Evolutionary conservation across 1,284 basidiomycete species (phyloP).

Genomic region (Cyathus olla): DNA sequence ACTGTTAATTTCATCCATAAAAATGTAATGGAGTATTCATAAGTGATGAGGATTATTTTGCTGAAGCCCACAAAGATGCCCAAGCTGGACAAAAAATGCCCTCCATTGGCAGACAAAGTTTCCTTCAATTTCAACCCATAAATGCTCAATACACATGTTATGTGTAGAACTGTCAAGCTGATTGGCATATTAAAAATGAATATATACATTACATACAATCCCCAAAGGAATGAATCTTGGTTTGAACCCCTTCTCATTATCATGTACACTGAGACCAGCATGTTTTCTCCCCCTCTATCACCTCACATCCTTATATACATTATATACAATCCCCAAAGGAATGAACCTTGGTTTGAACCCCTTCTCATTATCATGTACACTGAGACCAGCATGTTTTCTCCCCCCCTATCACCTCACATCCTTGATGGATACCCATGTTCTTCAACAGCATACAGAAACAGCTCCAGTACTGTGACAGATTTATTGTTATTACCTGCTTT

Average conservation of each 20-base stretch:
- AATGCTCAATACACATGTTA: conserved; percentile 53
- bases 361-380: conserved; percentile 35
- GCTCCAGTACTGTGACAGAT: conserved; percentile 47
- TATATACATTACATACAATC: conserved; percentile 17
- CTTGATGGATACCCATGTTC: conserved; percentile 44
- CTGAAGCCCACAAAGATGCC: conserved; percentile 45
- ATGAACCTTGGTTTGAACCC: conserved; percentile 35
- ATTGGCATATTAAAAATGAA: neutral
- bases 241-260: conserved; percentile 29
- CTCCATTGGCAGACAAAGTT: conserved; percentile 51
- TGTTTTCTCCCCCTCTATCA: conserved; percentile 53
- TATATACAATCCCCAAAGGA: conserved; percentile 45
- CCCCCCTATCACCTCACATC: conserved; percentile 49
- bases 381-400: conserved; percentile 45
- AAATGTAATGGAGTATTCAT: conserved; percentile 57
- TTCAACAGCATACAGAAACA: conserved; percentile 41
- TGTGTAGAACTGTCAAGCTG: neutral
- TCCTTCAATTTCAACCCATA: conserved; percentile 55
- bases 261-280: conserved; percentile 38
- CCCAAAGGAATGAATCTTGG: conserved; percentile 46
- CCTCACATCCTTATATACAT: conserved; percentile 34
- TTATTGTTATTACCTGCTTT: conserved; percentile 49
- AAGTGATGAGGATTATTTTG: conserved; percentile 40
- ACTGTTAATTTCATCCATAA: conserved; percentile 47
- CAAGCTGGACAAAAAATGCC: conserved; percentile 52